Evolutionary conservation across 1,284 basidiomycete genomes (phyloP), one percentile per base, ranked within the genome.

Genomic region (Malassezia arunalokei): DNA sequence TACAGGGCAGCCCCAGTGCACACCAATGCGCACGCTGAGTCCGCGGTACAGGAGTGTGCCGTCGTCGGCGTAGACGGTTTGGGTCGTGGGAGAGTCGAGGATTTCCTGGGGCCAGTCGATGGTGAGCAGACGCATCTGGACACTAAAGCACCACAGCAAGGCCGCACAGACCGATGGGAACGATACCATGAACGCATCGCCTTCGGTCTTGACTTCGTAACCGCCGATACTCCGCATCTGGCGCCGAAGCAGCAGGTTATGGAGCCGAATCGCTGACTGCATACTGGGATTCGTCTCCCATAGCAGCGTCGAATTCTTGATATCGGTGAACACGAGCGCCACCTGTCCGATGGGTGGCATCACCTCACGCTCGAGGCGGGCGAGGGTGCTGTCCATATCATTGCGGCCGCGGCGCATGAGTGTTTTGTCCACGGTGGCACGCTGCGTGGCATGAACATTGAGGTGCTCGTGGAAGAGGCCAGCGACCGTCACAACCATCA

Each of bases 171-270:
- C 82, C 5, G 83, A 86, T 8, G 86, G 86, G 79, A 99, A 98
- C n/a, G 66, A 91, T 43, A 92, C 91, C 87, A 98, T 94, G 78
- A 98, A 98, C 0, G 92, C 84, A 69, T 98, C 94, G 33, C 94
- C 94, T 83, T 98, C 94, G 17, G 94, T 98, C 76, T 99, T 99
- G 66, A 96, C 92, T 76, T 98, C 91, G 75, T 96, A 99, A 0
- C 94, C 94, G 39, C 90, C 91, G 67, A 91, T 92, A 47, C 86
- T 79, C 30, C 92, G 82, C 40, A 98, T 76, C 62, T 87, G 84
- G 8, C 91, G 80, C 20, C 92, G 83, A 54, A 98, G 79, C 12
- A 96, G 78, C 55, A 78, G 80, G 73, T 96, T 94, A 76, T 98
- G 94, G 67, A 90, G 76, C 35, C 84, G 82, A 80, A 96, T 94